A percentile compares a stretch with the other conserved stretches of the same genome.
Conservation (phyloP, 2,329 filamentous ascomycete genomes). For the Simplicillium aogashimaense region DNA sequence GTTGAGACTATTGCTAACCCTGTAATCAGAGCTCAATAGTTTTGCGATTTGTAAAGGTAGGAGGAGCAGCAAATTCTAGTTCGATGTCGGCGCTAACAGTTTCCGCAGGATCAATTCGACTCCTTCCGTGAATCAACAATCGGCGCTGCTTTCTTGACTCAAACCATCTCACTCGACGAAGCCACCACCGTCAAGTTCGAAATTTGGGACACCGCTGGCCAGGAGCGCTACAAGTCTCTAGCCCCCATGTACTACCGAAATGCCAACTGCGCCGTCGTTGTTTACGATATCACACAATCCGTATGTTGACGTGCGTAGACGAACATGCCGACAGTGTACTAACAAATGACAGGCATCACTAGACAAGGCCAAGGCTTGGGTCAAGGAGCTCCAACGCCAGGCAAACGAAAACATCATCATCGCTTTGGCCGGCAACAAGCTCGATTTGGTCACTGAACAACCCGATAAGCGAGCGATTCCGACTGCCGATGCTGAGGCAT, state of each 20-base stretch:
- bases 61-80: constrained; percentile 10
- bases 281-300: constrained; percentile 98
- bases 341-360: constrained; percentile 62
- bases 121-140: constrained; percentile 94
- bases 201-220: constrained; percentile 98
- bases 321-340: constrained; percentile 7
- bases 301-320: constrained; percentile 50
- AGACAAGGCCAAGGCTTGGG: constrained; percentile 98
- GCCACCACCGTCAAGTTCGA: constrained; percentile 99
- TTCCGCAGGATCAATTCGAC: constrained; percentile 88
- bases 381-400: constrained; percentile 96
- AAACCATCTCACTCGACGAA: constrained; percentile 97
- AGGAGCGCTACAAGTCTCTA: constrained; percentile 97
- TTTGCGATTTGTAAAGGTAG: constrained; percentile 92
- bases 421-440: constrained; percentile 92
- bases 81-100: constrained; percentile 1
- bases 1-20: constrained; percentile 10
- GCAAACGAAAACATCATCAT: constrained; percentile 99
- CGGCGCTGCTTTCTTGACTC: constrained; percentile 95
- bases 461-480: constrained; percentile 92
- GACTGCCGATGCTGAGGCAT: constrained; percentile 85
- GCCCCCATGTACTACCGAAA: constrained; percentile 99
- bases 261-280: constrained; percentile 97
- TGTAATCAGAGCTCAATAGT: constrained; percentile 79
- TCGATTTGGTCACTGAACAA: constrained; percentile 88